Evolutionary conservation across 1,139 yeast species (phyloP), one percentile per base, ranked within the genome.

Genomic region (Yamadazyma pseudoaaseri): DNA sequence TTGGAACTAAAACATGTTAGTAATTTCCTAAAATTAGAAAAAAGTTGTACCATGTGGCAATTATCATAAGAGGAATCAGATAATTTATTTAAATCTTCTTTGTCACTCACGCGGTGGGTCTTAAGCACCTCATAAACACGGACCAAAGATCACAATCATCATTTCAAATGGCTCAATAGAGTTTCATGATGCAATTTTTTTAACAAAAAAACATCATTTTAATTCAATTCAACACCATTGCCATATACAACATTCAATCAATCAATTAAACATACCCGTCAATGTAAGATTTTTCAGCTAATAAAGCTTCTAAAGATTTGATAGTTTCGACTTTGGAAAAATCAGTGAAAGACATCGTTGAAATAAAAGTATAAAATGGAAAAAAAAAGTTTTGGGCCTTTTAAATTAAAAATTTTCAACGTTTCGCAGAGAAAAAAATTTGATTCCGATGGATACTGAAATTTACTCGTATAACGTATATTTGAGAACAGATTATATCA

Each of bases 61-160:
- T 7, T 18, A 18, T 7, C 9, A 7, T 10, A 18, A 18, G 21
- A 18, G 21, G 21, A 42, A 45, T 65, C 70, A 65, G 72, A 52
- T 52, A 43, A 48, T 52, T 59, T 63, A 67, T 68, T 69, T 65
- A 62, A 66, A 67, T 68, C 74, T 68, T 59, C 78, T 60, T 73
- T 76, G 76, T 77, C 81, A 83, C 89, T 84, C 94, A 84, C 78
- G 62, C 82, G 82, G 86, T 80, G 92, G 94, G 90, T 81, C 89
- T 82, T 82, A 79, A 81, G 66, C 90, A 79, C 87, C 84, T 85
- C 94, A 78, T 81, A 83, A 85, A 85, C 95, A 85, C 90, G 95
- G 94, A 85, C 95, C 94, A 84, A 81, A 77, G 75, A 69, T 68
- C 60, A 62, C 56, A 72, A 70, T 83, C 90, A 82, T 83, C 89